phyloP scores from a whole-genome alignment of 306 rosid species.

The Malus sylvestris region DNA sequence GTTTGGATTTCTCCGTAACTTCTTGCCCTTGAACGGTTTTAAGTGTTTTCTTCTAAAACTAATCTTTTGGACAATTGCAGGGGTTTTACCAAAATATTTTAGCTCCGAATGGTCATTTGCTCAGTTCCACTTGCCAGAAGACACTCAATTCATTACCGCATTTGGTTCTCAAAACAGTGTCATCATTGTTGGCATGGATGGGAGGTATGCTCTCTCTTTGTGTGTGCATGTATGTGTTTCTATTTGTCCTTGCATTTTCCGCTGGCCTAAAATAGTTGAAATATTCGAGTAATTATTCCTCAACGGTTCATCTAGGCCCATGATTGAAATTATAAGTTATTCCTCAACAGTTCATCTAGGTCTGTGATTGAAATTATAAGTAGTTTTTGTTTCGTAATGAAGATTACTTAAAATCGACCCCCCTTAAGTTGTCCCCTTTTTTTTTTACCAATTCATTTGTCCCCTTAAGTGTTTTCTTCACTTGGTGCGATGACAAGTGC shows the following conservation, averaged over 20 bases:
- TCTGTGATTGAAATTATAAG: neutral
- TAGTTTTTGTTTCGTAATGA: neutral
- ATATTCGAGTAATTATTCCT: neutral
- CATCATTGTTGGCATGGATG: slow-evolving; percentile 75
- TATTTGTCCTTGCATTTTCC: neutral
- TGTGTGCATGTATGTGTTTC: neutral
- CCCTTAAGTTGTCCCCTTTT: neutral
- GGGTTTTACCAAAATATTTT: slow-evolving; percentile 89
- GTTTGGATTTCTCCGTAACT: slow-evolving; percentile 1
- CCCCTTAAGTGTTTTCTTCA: no score
- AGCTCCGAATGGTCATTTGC: slow-evolving; percentile 99
- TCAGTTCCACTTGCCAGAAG: slow-evolving; percentile 72
- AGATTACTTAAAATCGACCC: neutral
- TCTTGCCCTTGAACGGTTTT: neutral
- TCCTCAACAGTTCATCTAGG: neutral
- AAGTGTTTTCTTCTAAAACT: neutral
- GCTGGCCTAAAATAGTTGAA: neutral
- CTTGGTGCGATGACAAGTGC: no score
- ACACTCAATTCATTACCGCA: slow-evolving; percentile 63
- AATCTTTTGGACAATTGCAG: slow-evolving; percentile 26
- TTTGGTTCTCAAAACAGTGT: slow-evolving; percentile 76
- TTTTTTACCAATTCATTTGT: neutral
- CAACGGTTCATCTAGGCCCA: neutral
- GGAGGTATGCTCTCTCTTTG: slow-evolving; percentile 45
- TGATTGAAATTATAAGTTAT: neutral